Conservation (phyloP, 768 basidiomycete species). For the Boletales sp. region DNA sequence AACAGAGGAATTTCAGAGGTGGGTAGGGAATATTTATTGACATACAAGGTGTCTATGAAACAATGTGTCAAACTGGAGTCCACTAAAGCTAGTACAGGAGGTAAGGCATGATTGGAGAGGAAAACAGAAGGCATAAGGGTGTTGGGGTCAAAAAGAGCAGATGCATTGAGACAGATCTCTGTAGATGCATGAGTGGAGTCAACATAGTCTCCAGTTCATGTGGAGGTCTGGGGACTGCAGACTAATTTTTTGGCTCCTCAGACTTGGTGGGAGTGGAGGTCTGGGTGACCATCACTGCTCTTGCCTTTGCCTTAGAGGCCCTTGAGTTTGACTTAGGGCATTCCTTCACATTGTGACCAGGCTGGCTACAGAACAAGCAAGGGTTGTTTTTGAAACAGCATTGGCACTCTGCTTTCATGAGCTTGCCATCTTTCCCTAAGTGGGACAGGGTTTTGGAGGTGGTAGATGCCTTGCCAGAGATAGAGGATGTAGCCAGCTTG, state of each 20-base stretch:
- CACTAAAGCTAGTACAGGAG: not conserved
- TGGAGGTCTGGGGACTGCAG: not conserved
- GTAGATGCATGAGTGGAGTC: not conserved
- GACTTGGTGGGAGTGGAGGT: not conserved
- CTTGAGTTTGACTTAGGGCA: not conserved
- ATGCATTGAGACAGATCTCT: slow-evolving; percentile 2
- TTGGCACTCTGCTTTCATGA: not conserved
- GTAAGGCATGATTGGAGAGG: not conserved
- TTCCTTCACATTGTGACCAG: not conserved
- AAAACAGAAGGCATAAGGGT: not conserved
- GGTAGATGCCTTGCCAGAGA: not conserved
- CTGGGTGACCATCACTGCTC: too few relatives aligned
- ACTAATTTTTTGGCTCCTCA: slow-evolving; percentile 14
- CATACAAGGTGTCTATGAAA: not conserved
- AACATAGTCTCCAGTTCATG: not conserved
- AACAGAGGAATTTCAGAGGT: not conserved
- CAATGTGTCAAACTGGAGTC: not conserved
- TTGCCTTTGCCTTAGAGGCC: not conserved
- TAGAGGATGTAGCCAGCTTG: not conserved
- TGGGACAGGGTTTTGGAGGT: not conserved
- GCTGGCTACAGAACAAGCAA: not conserved
- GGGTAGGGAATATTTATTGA: not conserved
- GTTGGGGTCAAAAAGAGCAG: not conserved
- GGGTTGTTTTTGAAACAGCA: not conserved
- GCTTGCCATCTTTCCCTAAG: not conserved